Percentiles rank a stretch among this genome's conserved stretches.
These are phyloP conservation scores for Penicillium palitans DNA, from an alignment of 2,329 filamentous ascomycete genomes.

Conservation along the genomic window DNA sequence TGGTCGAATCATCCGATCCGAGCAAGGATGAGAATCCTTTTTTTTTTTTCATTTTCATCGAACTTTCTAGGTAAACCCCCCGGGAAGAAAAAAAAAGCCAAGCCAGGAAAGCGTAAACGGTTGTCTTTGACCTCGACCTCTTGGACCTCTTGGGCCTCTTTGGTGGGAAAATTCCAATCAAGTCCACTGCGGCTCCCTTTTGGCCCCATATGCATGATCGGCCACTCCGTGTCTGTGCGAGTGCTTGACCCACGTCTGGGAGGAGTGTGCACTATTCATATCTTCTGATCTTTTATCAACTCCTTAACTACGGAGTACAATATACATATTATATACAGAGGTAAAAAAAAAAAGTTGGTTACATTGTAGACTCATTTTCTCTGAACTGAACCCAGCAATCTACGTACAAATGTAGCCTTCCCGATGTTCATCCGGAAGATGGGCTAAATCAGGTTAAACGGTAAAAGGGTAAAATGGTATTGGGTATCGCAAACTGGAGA, in stretches of 20 bases:
- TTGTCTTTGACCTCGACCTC: not conserved
- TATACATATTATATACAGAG: no score
- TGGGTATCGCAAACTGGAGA: constrained; percentile 15
- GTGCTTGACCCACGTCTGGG: not conserved
- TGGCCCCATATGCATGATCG: constrained; percentile 23
- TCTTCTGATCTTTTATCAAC: not conserved
- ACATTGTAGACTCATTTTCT: no score
- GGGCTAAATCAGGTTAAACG: constrained; percentile 6
- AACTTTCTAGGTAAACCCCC: not conserved
- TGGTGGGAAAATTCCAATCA: no score
- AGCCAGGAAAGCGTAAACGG: not conserved
- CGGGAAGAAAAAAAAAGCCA: not conserved
- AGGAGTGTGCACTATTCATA: not conserved
- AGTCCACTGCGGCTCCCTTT: constrained; percentile 11
- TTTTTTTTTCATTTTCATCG: not conserved
- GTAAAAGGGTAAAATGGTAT: not conserved
- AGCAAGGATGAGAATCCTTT: constrained; percentile 15
- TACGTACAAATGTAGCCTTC: not conserved
- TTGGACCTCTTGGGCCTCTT: not conserved
- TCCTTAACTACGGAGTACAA: no score
- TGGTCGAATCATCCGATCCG: constrained; percentile 16
- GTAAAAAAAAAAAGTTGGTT: no score
- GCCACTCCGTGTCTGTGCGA: constrained; percentile 24
- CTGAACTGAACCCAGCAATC: not conserved
- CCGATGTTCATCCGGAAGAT: not conserved